Conservation (phyloP, 2,329 filamentous ascomycete genomes). For the Diplocarpon mali region DNA sequence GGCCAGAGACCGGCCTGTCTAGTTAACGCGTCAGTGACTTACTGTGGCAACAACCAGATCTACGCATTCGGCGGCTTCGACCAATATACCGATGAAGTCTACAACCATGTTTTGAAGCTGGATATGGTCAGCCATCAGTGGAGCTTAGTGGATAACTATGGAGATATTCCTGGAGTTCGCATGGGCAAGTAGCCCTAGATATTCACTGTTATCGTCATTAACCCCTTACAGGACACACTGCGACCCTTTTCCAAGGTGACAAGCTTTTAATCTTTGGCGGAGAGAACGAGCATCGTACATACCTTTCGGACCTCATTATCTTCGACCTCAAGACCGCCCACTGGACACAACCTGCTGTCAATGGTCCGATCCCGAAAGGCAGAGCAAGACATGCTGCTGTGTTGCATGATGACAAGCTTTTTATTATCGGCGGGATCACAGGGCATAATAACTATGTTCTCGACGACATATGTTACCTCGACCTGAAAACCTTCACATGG, state of each 20-base stretch:
- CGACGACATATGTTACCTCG: slow-evolving; percentile 93
- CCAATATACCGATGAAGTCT: slow-evolving; percentile 96
- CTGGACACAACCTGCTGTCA: slow-evolving; percentile 86
- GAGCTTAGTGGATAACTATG: slow-evolving; percentile 96
- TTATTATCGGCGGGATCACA: slow-evolving; percentile 90
- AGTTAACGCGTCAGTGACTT: slow-evolving; percentile 98
- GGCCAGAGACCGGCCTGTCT: slow-evolving; percentile 83
- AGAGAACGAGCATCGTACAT: slow-evolving; percentile 94
- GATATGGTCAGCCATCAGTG: slow-evolving; percentile 84
- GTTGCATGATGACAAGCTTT: slow-evolving; percentile 91
- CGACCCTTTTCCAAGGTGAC: slow-evolving; percentile 83
- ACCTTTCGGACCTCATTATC: slow-evolving; percentile 89
- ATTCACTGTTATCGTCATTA: background rate
- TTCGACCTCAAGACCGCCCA: slow-evolving; percentile 90
- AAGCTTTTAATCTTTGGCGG: slow-evolving; percentile 97
- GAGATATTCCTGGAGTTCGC: slow-evolving; percentile 89
- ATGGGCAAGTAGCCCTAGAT: slow-evolving; percentile 57
- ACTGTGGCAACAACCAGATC: slow-evolving; percentile 93
- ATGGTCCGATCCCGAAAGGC: slow-evolving; percentile 76
- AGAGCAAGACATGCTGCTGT: slow-evolving; percentile 85
- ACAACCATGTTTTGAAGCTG: slow-evolving; percentile 89
- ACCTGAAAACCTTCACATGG: slow-evolving; percentile 97
- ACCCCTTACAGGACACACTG: slow-evolving; percentile 65
- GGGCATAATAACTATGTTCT: slow-evolving; percentile 85
- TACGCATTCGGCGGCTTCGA: slow-evolving; percentile 98